Base-by-base conservation (phyloP, 2,329 filamentous ascomycete species). In the Ciborinia camelliae region DNA sequence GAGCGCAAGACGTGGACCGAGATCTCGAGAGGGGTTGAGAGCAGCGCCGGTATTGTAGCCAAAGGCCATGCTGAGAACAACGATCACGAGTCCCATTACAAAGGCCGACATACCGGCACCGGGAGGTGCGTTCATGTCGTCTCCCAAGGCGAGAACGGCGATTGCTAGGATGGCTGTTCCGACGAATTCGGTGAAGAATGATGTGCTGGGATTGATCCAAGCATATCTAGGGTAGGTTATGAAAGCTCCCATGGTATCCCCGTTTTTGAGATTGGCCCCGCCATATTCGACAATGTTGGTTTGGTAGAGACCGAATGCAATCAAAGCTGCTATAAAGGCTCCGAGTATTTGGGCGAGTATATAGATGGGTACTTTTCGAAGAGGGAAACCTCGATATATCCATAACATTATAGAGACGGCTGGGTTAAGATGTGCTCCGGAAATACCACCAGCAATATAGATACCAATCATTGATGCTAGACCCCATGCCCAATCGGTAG, bases 361-460 rank as follows among this genome's bases (percentile, higher is more conserved):
- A 71, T 85, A 86, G 8, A 79, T 75, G 3, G 79, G 75, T 35
- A 82, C 78, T 73, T 83, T 81, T 14, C 77, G 73, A 68, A 81
- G 79, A 0, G 83, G 83, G 37, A 86, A 83, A 3, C 81, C 81
- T 51, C 81, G 80, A 69, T 78, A 83, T 67, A 81, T 77, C 73
- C 76, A 81, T 15, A 81, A 72, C 74, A 80, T 77, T 4, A 77
- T 71, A 3, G 79, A 80, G 39, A 81, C 75, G 10, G 76, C 73
- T 0, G 79, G 79, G 58, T 81, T 81, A 23, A 81, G 73, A 62
- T 81, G 79, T 3, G 78, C 79, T 61, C 79, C 79, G 5, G 79
- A 81, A 23, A 81, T 76, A 62, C 79, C 79, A 76, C 79, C 79
- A 26, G 77, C 79, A 43, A 81, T 77, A 65, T 81, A 80, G 67